Conservation (phyloP, 1,139 yeast species). For the Suzukiozyma palmioleophila region DNA sequence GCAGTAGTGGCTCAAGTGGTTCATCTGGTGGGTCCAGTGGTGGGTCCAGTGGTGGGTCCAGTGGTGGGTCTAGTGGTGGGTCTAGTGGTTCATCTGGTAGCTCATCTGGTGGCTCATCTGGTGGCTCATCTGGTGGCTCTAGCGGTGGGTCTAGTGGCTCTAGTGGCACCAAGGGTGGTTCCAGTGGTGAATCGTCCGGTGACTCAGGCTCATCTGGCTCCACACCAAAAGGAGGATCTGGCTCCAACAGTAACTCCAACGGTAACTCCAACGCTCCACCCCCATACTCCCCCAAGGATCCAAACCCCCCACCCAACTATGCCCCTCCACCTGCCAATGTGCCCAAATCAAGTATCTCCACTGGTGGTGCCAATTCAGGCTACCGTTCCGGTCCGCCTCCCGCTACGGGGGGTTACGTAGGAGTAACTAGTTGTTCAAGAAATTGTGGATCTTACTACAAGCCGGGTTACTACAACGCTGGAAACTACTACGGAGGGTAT, state of each 20-base stretch:
- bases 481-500: slow-evolving; percentile 1
- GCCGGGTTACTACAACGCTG: slow-evolving; percentile 2
- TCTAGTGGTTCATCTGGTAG: too few species aligned
- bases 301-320: not conserved
- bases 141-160: not conserved
- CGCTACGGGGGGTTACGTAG: slow-evolving; percentile 1
- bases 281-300: not conserved
- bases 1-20: too few species aligned
- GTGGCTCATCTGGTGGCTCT: not conserved
- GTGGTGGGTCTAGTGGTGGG: too few species aligned
- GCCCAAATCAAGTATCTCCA: not conserved
- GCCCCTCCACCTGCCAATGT: not conserved
- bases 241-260: not conserved
- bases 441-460: slow-evolving; percentile 2
- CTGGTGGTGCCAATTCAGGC: slow-evolving; percentile 1
- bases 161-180: too few species aligned
- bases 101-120: not conserved
- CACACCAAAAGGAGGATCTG: too few species aligned
- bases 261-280: not conserved
- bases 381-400: not conserved
- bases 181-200: too few species aligned
- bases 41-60: too few species aligned
- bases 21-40: too few species aligned
- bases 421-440: not conserved
- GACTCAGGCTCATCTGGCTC: not conserved